Conservation (phyloP, 2,329 filamentous ascomycete genomes). For the Penicillium sp. region DNA sequence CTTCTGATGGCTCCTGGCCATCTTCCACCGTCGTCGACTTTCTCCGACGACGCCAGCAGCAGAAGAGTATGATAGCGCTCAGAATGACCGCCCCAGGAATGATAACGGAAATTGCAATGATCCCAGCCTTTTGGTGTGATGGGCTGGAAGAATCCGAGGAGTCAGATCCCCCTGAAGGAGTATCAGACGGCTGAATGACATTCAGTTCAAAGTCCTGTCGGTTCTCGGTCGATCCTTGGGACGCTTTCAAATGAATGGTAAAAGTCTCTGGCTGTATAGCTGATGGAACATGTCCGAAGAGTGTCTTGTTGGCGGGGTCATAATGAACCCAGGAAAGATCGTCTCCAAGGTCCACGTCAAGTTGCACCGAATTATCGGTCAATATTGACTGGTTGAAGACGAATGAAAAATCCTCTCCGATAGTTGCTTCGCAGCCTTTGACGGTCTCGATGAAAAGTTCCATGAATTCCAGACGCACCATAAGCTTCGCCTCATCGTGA, state of each 20-base stretch:
- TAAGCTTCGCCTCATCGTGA: conserved; percentile 62
- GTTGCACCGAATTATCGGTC: conserved; percentile 42
- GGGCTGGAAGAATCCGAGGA: conserved; percentile 25
- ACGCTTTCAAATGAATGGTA: conserved; percentile 50
- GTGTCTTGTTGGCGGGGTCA: conserved; percentile 47
- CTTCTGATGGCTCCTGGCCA: conserved; percentile 24
- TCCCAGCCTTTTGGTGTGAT: conserved; percentile 39
- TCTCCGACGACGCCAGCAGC: conserved; percentile 40
- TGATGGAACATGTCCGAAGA: conserved; percentile 55
- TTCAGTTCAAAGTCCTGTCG: conserved; percentile 51
- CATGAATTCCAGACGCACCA: conserved; percentile 53
- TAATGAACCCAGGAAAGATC: conserved; percentile 55
- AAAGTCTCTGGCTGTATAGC: conserved; percentile 45
- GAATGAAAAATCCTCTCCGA: conserved; percentile 55
- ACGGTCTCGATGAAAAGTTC: conserved; percentile 51
- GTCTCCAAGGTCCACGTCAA: conserved; percentile 50
- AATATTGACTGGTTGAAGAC: conserved; percentile 52
- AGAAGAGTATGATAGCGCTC: conserved; percentile 38
- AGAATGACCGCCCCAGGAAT: conserved; percentile 39
- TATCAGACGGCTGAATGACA: conserved; percentile 29
- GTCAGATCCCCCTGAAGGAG: conserved; percentile 14
- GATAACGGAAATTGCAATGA: conserved; percentile 44
- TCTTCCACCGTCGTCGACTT: conserved; percentile 29
- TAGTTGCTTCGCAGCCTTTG: conserved; percentile 51
- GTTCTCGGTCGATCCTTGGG: conserved; percentile 43